phyloP scores from a whole-genome alignment of 2,329 filamentous ascomycete genomes.

The Epicoccum sorghinum region DNA sequence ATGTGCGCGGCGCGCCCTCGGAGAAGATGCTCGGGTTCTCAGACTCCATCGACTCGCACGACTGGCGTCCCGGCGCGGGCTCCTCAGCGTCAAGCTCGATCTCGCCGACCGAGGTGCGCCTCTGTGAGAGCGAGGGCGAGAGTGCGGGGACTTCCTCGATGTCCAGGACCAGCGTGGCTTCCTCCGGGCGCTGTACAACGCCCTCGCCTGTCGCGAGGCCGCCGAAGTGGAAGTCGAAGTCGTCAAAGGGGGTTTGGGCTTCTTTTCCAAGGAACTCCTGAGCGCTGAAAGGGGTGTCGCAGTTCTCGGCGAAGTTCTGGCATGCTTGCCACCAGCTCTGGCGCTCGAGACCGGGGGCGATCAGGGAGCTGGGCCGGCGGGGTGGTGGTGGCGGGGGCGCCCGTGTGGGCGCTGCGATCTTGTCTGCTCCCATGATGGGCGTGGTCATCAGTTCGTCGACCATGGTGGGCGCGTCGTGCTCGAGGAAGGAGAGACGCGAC shows the following conservation, averaged over 20 bases:
- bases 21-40: constrained; percentile 16
- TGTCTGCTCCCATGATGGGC: neutral
- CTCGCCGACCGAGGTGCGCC: constrained; percentile 8
- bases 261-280: constrained; percentile 32
- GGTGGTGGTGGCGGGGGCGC: constrained; percentile 4
- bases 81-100: constrained; percentile 15
- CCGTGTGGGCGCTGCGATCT: constrained; percentile 20
- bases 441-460: constrained; percentile 4
- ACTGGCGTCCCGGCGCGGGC: constrained; percentile 12
- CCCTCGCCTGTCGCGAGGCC: constrained; percentile 12
- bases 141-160: constrained; percentile 7
- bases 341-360: constrained; percentile 2
- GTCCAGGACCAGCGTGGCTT: constrained; percentile 19
- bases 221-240: constrained; percentile 36
- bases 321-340: constrained; percentile 36
- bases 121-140: constrained; percentile 13
- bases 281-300: constrained; percentile 33
- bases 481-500: constrained; percentile 35
- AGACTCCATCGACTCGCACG: constrained; percentile 7
- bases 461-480: constrained; percentile 23
- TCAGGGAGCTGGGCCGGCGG: constrained; percentile 5
- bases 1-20: constrained; percentile 6
- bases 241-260: constrained; percentile 30
- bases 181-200: constrained; percentile 3
- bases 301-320: constrained; percentile 35